Conservation (phyloP, 2,329 filamentous ascomycete genomes). For the Monosporascus cannonballus region DNA sequence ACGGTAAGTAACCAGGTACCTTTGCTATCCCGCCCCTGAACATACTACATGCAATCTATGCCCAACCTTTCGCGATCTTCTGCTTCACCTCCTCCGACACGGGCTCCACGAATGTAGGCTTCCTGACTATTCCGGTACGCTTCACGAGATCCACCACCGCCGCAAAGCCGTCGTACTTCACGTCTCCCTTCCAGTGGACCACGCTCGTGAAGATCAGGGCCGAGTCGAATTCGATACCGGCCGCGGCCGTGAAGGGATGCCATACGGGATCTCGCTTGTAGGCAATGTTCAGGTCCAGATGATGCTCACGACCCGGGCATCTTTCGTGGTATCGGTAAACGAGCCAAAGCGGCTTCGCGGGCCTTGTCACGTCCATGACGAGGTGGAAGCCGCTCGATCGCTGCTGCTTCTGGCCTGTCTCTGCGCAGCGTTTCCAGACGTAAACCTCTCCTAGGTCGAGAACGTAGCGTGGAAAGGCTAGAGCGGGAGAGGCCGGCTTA, state of each 20-base stretch:
- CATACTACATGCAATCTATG: background rate
- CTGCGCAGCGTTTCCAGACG: constrained; percentile 10
- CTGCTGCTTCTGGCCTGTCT: constrained; percentile 10
- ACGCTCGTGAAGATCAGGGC: constrained; percentile 12
- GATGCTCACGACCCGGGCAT: constrained; percentile 2
- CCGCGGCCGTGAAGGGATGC: constrained; percentile 13
- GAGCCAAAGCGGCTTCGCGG: constrained; percentile 15
- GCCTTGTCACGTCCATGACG: constrained; percentile 12
- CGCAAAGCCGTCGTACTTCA: constrained; percentile 7
- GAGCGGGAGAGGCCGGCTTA: constrained; percentile 6
- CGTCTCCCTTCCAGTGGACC: constrained; percentile 11
- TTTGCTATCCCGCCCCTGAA: too few species aligned
- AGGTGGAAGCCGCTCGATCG: constrained; percentile 15
- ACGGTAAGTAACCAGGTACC: too few species aligned
- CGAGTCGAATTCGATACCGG: constrained; percentile 10
- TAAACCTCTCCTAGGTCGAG: constrained; percentile 16
- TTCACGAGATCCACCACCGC: constrained; percentile 11
- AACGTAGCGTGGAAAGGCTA: constrained; percentile 13
- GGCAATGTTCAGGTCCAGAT: constrained; percentile 10
- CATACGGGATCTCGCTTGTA: constrained; percentile 14
- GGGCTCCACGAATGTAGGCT: constrained; percentile 13
- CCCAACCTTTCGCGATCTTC: constrained; percentile 11
- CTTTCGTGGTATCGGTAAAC: constrained; percentile 13
- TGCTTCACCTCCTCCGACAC: constrained; percentile 11
- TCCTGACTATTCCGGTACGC: constrained; percentile 9